Base-by-base conservation (phyloP, 192 early-diverging fungal genomes). In the Coemansia sp. region DNA sequence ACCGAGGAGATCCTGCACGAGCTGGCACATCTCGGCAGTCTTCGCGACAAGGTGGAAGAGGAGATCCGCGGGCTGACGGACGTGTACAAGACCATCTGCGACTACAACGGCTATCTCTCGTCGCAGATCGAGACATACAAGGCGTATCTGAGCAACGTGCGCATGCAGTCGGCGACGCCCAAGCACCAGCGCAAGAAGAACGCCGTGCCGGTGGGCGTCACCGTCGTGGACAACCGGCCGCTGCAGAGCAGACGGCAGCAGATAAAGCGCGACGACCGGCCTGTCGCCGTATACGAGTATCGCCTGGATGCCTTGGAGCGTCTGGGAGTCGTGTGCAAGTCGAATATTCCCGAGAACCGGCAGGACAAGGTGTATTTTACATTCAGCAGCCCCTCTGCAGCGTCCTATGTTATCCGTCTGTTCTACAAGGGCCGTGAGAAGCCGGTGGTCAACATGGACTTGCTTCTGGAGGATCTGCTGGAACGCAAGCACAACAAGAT, bases 391-490 rank as follows among this genome's bases (percentile, higher is more conserved):
- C 95, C 95, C 32, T 83, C 90, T 32, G 87, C 91, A 1, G 93
- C 94, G 13, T 91, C 92, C 28, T 97, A 93, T 64, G 86, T 95
- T 27, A 95, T 95, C 68, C 86, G 87, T 7, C 82, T 97, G 58
- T 86, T 92, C 60, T 95, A 91, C 68, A 93, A 93, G 79, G 92
- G 93, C 27, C 85, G 95, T 28, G 94, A 95, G 42, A 91, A 92
- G 57, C 86, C 95, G 0, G 95, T 97, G 34, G 68, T 97, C 61
- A 93, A 95, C 76, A 97, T 97, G 94, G 94, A 97, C 71, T 83
- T 97, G 62, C 90, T 94, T 58, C 76, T 97, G 48, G 90, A 91
- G 68, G 89, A 92, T 67, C 62, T 92, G 60, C 67, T 91, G 45
- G 89, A 89, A 71, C 90, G 89, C 85, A 94, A 97, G 86, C 92